Base-by-base conservation (phyloP, 495 filamentous ascomycete genomes). In the Hypoxylon intermedium region DNA sequence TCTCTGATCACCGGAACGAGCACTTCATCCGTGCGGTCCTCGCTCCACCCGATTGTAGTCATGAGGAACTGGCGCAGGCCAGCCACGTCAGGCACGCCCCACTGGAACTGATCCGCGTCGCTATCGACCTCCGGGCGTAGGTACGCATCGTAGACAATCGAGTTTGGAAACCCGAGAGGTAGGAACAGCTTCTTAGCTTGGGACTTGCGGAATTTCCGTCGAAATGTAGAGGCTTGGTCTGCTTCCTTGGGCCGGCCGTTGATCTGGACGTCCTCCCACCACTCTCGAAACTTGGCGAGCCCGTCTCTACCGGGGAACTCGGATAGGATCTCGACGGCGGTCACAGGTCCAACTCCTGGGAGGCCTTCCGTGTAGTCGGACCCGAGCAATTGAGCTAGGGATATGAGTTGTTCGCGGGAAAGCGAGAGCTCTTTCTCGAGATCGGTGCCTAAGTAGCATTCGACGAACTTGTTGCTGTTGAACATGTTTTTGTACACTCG, bases 401-500 rank as follows among this genome's bases (percentile, higher is more conserved):
- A 82, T 54, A 98, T 96, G 21, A 98, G 83, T 67, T 92, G 90
- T 18, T 83, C 77, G 16, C 93, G 85, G 9, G 89, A 87, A 1
- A 98, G 86, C 2, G 87, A 89, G 46, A 96, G 87, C 58, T 98
- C 94, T 60, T 90, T 88, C 67, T 96, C 91, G 1, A 98, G 80
- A 65, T 98, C 93, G 2, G 78, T 77, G n/a, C 86, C 75, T 20
- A 98, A 84, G 65, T 97, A 98, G 74, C 94, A 98, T 75, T 98
- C 95, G 36, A 98, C 94, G 65, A 88, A 95, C 65, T 98, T 98
- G 74, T 92, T 90, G 66, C 89, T 88, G 72, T 96, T 98, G 82
- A 98, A 98, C 92, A 98, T 95, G 77, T 98, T 97, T 60, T 98
- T 97, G 79, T 98, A 98, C 13, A 98, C 88, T 12, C 94, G 82